Evolutionary conservation across 371 early-diverging fungal genomes (phyloP).

Genomic region (Haplosporangium sp.): DNA sequence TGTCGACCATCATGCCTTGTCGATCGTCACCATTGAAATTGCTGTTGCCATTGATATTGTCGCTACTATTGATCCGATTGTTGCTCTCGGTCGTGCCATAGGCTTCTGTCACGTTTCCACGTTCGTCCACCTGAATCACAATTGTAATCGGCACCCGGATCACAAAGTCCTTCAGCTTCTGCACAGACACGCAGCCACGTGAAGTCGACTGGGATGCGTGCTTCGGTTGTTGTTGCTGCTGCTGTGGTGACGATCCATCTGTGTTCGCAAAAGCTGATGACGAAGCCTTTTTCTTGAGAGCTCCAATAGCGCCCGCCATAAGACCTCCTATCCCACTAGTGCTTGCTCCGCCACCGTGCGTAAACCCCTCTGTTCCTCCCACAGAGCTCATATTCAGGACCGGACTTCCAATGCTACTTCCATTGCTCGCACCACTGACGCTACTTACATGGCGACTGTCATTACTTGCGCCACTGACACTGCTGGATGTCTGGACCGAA

Average conservation of each 20-base stretch:
- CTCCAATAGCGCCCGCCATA: conserved; percentile 26
- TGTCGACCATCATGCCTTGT: background rate
- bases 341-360: background rate
- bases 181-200: conserved; percentile 1
- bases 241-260: background rate
- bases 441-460: no score
- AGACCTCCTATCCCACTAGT: background rate
- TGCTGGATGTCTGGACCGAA: background rate
- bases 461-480: background rate
- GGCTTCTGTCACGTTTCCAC: background rate
- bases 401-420: background rate
- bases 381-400: background rate
- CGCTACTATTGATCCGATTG: background rate
- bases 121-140: conserved; percentile 29
- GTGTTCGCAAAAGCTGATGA: conserved; percentile 5
- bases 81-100: background rate
- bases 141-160: conserved; percentile 48
- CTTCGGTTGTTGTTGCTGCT: conserved; percentile 2
- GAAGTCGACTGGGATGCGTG: background rate
- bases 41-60: background rate
- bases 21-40: no score
- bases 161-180: conserved; percentile 47
- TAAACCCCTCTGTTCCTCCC: no score
- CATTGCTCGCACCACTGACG: background rate
- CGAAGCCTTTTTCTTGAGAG: conserved; percentile 40